phyloP scores from a whole-genome alignment of 129 eudicot species.

The Helianthus tuberosus region DNA sequence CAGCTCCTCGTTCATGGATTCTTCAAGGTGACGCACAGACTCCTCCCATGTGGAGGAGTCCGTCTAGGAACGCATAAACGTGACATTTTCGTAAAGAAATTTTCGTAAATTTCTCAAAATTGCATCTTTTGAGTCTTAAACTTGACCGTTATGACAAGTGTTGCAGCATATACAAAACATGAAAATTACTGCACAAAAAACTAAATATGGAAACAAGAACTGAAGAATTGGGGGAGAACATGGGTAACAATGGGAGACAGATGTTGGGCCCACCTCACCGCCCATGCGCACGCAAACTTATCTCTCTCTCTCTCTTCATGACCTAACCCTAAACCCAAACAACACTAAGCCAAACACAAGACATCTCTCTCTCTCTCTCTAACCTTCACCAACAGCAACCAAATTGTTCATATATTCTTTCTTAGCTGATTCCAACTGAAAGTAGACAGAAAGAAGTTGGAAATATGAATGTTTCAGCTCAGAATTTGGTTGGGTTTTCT shows the following conservation, averaged over 20 bases:
- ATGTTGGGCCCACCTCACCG: conserved; percentile 56
- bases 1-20: too few relatives aligned
- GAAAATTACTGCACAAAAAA: conserved; percentile 25
- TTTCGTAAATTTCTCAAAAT: too few relatives aligned
- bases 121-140: neutral
- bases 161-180: neutral
- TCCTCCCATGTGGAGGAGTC: too few relatives aligned
- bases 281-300: conserved; percentile 80
- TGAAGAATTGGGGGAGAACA: conserved; percentile 40
- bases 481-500: conserved; percentile 24
- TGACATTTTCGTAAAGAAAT: too few relatives aligned
- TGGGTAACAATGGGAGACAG: conserved; percentile 43
- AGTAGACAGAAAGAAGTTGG: conserved; percentile 13
- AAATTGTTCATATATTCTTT: conserved; percentile 14
- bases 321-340: conserved; percentile 77
- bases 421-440: neutral
- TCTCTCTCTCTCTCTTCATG: conserved; percentile 31
- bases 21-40: too few relatives aligned
- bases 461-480: conserved; percentile 25
- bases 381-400: conserved; percentile 45
- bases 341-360: conserved; percentile 29
- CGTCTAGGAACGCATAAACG: too few relatives aligned
- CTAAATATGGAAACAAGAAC: conserved; percentile 31
- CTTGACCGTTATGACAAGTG: neutral
- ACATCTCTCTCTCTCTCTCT: conserved; percentile 27